Base-by-base conservation (phyloP, 352 stramenopile genomes). In the Phytophthora pisi region DNA sequence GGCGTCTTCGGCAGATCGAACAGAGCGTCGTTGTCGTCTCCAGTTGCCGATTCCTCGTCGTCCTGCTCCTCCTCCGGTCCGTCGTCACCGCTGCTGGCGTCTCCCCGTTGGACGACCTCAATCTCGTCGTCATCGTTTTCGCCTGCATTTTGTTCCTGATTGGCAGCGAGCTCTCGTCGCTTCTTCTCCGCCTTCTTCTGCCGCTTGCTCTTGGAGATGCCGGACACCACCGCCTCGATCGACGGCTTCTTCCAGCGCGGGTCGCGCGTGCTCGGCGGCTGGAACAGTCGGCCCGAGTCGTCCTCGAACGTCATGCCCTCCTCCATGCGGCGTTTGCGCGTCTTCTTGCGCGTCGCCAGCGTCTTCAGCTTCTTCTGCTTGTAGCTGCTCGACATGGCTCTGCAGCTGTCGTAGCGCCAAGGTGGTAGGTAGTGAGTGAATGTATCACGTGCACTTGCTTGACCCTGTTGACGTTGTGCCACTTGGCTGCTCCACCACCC, bases 301-400 rank as follows among this genome's bases (percentile, higher is more conserved):
- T 93, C 84, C n/a, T 89, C 82, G 51, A 81, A 66, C 8, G 74
- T 84, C 69, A 89, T 75, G 3, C 82, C 84, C 43, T 72, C 57
- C 54, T 89, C 55, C 57, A 87, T 82, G 59, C 77, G 82, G 68
- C 84, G 84, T 75, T 93, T 93, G 60, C 79, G 82, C 57, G 84
- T 93, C 60, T 90, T 90, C 79, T 91, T 91, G 50, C 84, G 81
- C 68, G 84, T 93, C 45, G 74, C 77, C 61, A 93, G 72, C 64
- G 82, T 93, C 75, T 88, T 90, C 68, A 89, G 61, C 74, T 93
- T 93, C 68, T 93, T 93, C 71, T 93, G 84, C 79, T 91, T 91
- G 71, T 83, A 93, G 79, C 81, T 91, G 75, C 84, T 93, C 64
- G 82, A 90, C 84, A 93, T 93, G 57, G 5, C 65, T 45, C 16